These are phyloP conservation scores for Gastrolobium bilobum DNA, from an alignment of 306 rosid species.

Conservation along the genomic window DNA sequence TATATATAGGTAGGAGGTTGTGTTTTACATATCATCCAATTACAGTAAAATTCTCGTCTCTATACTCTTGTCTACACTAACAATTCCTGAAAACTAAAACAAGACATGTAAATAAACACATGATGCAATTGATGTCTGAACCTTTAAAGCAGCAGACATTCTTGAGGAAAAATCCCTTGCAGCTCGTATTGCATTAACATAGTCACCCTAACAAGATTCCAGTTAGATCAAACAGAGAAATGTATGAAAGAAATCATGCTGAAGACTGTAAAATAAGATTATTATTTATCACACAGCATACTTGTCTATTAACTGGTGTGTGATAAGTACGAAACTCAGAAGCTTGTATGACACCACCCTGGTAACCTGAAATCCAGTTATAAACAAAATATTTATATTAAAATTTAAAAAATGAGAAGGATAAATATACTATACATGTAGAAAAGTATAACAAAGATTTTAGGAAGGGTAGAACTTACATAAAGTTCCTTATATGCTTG, in stretches of 20 bases:
- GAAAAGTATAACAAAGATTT: conserved; percentile 15
- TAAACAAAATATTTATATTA: conserved; percentile 40
- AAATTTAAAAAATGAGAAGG: conserved; percentile 36
- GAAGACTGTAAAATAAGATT: conserved; percentile 40
- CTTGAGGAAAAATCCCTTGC: conserved; percentile 85
- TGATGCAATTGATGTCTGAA: conserved; percentile 48
- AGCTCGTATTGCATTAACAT: conserved; percentile 84
- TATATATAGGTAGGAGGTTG: no score
- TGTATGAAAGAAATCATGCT: conserved; percentile 17
- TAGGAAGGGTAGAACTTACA: conserved; percentile 18
- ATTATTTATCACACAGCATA: conserved; percentile 53
- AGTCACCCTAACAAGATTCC: conserved; percentile 76
- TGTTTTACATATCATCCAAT: no score
- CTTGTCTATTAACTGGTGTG: conserved; percentile 90
- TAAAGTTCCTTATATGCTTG: not conserved
- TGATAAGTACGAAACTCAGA: conserved; percentile 98
- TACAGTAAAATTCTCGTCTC: no score
- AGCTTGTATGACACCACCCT: conserved; percentile 80
- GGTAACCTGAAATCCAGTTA: conserved; percentile 72
- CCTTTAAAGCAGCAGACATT: conserved; percentile 84
- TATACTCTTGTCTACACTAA: not conserved
- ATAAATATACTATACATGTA: not conserved
- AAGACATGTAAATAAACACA: conserved; percentile 18
- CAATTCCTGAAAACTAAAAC: conserved; percentile 8
- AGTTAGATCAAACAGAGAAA: conserved; percentile 47